Evolutionary conservation across 2,329 filamentous ascomycete species (phyloP), one percentile per base, ranked within the genome.

Genomic region (Colletotrichum acutatum): DNA sequence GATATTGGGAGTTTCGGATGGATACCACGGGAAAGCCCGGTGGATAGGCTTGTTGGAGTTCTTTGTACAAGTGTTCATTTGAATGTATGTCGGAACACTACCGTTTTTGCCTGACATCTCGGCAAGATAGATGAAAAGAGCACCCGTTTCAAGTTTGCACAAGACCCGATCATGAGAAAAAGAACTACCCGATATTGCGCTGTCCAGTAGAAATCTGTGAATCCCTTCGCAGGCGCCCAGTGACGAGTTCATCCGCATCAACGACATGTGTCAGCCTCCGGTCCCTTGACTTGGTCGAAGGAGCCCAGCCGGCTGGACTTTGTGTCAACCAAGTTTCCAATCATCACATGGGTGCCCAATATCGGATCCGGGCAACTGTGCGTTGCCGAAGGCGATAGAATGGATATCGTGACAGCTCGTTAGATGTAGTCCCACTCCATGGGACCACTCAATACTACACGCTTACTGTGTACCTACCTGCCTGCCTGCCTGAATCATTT

Each of bases 1-100:
- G 28, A 22, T 30, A 11, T 30, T 57, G 62, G 62, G 62, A 65
- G 62, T 65, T 64, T 56, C 32, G 62, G 52, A 57, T 65, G 54
- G 52, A 65, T 65, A 65, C 62, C 62, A 65, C 62, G 30, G 11
- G n/a, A 28, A 30, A 57, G 24, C 52, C 52, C 6, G 52, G 52
- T 26, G 22, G 14, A 9, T 9, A 12, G 32, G 62, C 26, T 46
- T 57, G 32, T 32, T 22, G 32, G 34, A 34, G 57, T 57, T 22
- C 16, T 57, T 24, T 65, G 62, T 42, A 65, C 26, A 52, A 56
- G 62, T 65, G 30, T 65, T 56, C 30, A 22, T 56, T 56, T 56
- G 30, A 37, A 22, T 30, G 22, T 42, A 30, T 65, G 14, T 30
- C 28, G 22, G 52, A 37, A 52, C 26, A 57, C 32, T 42, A 26